phyloP scores from a whole-genome alignment of 164 flowering plant species.

The Aristolochia californica region DNA sequence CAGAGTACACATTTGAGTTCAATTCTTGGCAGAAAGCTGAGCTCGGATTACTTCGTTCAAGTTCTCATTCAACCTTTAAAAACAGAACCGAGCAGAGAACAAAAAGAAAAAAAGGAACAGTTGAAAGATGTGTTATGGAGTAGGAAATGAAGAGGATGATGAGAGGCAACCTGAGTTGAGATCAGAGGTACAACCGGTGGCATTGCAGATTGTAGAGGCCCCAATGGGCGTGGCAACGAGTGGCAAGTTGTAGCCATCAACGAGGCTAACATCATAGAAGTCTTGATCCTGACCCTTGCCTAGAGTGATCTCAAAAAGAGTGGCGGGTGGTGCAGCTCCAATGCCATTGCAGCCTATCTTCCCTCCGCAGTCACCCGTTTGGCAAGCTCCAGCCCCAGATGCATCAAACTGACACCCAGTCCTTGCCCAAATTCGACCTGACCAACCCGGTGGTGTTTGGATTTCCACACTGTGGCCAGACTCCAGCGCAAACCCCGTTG shows the following conservation, averaged over 20 bases:
- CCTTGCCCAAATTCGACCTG: conserved; percentile 81
- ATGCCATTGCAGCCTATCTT: conserved; percentile 52
- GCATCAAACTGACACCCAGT: conserved; percentile 62
- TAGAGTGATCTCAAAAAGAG: conserved; percentile 73
- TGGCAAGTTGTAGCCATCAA: conserved; percentile 81
- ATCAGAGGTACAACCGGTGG: conserved; percentile 14
- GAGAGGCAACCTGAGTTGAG: conserved; percentile 24
- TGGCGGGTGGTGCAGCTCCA: conserved; percentile 61
- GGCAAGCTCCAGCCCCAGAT: conserved; percentile 47
- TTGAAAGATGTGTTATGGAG: no score
- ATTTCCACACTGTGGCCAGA: conserved; percentile 34
- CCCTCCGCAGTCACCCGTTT: conserved; percentile 75
- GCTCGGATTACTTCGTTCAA: no score
- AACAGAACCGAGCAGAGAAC: no score
- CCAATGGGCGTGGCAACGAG: conserved; percentile 26
- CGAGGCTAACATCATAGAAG: conserved; percentile 76
- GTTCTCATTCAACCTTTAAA: no score
- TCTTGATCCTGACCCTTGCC: conserved; percentile 38
- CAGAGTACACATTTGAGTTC: no score
- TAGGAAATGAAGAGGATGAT: no score
- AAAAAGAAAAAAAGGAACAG: no score
- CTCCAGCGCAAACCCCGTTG: conserved; percentile 52
- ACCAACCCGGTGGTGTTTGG: conserved; percentile 50
- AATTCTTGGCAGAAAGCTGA: no score
- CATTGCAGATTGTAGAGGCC: not conserved